phyloP scores from a whole-genome alignment of 2,329 filamentous ascomycete species.

The Aspergillus melleus region DNA sequence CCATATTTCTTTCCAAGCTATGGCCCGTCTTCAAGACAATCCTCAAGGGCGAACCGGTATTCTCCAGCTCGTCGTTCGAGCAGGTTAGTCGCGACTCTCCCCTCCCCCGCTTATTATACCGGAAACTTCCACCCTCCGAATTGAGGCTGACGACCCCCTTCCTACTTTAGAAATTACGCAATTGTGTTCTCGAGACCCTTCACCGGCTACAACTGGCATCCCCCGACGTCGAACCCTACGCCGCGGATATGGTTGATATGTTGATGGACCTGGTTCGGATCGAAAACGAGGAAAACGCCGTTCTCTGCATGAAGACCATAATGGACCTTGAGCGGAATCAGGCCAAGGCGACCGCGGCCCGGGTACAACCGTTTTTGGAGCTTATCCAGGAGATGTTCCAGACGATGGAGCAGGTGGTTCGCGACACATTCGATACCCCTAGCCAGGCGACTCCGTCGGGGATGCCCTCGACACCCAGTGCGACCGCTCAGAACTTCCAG shows the following conservation, averaged over 20 bases:
- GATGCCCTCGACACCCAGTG: constrained; percentile 54
- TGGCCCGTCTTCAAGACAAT: constrained; percentile 88
- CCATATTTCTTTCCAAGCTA: constrained; percentile 78
- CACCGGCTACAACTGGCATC: constrained; percentile 78
- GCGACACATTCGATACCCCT: constrained; percentile 86
- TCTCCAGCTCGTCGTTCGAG: constrained; percentile 85
- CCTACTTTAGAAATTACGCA: constrained; percentile 72
- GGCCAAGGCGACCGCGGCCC: constrained; percentile 73
- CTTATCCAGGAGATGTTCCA: constrained; percentile 96
- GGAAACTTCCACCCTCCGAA: background rate
- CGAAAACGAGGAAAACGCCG: constrained; percentile 98
- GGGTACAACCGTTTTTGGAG: constrained; percentile 85
- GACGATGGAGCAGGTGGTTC: constrained; percentile 91
- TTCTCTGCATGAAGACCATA: constrained; percentile 96
- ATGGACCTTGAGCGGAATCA: constrained; percentile 97
- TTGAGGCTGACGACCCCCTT: background rate
- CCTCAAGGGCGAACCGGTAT: constrained; percentile 81
- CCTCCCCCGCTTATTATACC: background rate
- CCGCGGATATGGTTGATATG: constrained; percentile 83
- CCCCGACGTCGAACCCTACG: constrained; percentile 83
- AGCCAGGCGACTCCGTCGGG: constrained; percentile 54
- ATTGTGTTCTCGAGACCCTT: constrained; percentile 90
- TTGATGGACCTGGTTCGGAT: constrained; percentile 83
- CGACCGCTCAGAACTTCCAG: constrained; percentile 67
- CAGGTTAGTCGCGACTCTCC: constrained; percentile 61